Evolutionary conservation across 2,329 filamentous ascomycete genomes (phyloP), one percentile per base, ranked within the genome.

Genomic region (Diaporthe sp.): DNA sequence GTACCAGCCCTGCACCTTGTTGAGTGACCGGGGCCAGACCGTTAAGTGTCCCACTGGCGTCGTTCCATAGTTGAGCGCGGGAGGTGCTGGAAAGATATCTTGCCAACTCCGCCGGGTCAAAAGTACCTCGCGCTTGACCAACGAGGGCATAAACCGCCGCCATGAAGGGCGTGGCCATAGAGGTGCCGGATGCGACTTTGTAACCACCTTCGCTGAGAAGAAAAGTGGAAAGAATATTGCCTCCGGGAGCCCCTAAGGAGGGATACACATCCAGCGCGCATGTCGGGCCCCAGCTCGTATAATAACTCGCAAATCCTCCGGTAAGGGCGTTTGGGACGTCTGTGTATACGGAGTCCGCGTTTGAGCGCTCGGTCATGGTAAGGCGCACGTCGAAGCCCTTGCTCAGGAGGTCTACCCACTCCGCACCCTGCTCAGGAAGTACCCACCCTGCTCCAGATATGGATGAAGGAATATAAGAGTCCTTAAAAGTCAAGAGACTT

Each of bases 141-240:
- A 77, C 31, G 17, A 77, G 76, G 4, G 76, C 74, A 19, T 74
- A 76, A 5, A 77, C 71, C 22, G 58, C 76, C 17, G 76, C 76
- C 39, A 71, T 84, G 19, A 90, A 85, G 10, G 91, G 90, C 46
- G 87, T 88, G 4, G 90, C 87, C 91, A 93, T 92, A 1, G 90
- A 92, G 0, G 90, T 92, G 17, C 90, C 90, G 46, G 85, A 90
- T 37, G 87, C 82, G 1, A 91, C 86, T 31, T 85, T 86, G 71
- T 91, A 92, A 42, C 83, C 82, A 34, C 88, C 88, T 44, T 84
- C 79, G 4, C 82, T 82, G 4, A 85, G 80, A 0, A 88, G 90
- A 77, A 85, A 92, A 0, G 90, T 92, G 13, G 90, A 91, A 37
- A 92, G 82, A 61, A 92, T 91, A 70, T 86, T 85, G 65, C 89